Conservation (phyloP, 306 rosid species). For the Morella rubra region DNA sequence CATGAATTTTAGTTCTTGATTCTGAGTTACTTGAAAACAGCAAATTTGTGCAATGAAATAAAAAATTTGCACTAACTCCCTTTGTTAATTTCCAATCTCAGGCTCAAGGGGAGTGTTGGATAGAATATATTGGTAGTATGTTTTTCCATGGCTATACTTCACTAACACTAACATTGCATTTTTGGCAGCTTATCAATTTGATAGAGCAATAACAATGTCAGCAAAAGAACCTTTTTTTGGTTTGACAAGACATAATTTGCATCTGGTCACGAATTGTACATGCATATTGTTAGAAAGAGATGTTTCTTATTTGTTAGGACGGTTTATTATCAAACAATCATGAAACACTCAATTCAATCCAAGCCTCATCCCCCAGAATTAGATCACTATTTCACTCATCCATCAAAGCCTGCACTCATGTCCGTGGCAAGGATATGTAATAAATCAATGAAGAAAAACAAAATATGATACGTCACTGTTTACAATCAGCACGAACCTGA, state of each 20-base stretch:
- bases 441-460: neutral
- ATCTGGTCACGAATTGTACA: too few species aligned
- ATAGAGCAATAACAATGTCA: too few species aligned
- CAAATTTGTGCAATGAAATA: neutral
- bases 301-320: too few species aligned
- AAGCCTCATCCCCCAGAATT: neutral
- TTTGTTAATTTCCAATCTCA: neutral
- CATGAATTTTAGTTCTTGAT: neutral
- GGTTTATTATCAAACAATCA: neutral
- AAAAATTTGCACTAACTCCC: neutral
- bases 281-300: too few species aligned
- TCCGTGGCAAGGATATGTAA: neutral
- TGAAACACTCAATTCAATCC: neutral
- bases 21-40: too few species aligned
- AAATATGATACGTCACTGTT: neutral
- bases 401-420: neutral
- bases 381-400: neutral
- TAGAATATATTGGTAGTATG: neutral
- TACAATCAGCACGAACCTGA: neutral
- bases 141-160: neutral
- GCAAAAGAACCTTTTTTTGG: neutral
- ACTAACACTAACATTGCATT: neutral
- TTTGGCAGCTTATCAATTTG: neutral
- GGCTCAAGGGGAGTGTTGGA: neutral
- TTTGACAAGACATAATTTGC: neutral